Conservation (phyloP, 352 stramenopile species). For the Phytophthora multivora region DNA sequence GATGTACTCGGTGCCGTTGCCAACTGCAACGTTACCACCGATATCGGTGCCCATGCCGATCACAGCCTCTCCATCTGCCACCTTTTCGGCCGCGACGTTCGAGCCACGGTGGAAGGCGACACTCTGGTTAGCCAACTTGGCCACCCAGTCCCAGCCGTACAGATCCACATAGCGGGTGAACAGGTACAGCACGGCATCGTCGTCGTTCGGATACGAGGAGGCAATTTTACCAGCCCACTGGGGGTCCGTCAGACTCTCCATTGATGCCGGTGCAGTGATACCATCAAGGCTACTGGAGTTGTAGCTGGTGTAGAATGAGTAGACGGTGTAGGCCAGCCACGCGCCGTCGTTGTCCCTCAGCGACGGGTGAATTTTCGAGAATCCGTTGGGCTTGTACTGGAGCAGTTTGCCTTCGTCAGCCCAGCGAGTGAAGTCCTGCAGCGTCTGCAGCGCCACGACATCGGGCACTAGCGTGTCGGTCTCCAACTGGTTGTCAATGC, state of each 20-base stretch:
- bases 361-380: conserved; percentile 49
- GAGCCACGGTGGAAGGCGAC: conserved; percentile 42
- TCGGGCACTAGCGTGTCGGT: conserved; percentile 45
- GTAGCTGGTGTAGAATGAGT: conserved; percentile 45
- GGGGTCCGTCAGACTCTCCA: conserved; percentile 33
- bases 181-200: conserved; percentile 52
- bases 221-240: conserved; percentile 47
- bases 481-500: conserved; percentile 66
- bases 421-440: conserved; percentile 56
- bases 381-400: conserved; percentile 50
- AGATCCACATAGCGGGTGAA: conserved; percentile 48
- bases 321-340: conserved; percentile 44
- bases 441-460: conserved; percentile 49
- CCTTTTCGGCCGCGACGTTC: conserved; percentile 25
- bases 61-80: conserved; percentile 29
- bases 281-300: conserved; percentile 27
- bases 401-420: conserved; percentile 40
- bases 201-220: conserved; percentile 56
- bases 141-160: conserved; percentile 58
- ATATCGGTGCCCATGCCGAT: conserved; percentile 31
- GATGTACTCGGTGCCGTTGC: conserved; percentile 35
- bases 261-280: conserved; percentile 11
- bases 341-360: conserved; percentile 36
- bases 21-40: conserved; percentile 5
- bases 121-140: conserved; percentile 44